Conservation (phyloP, 208 protist genomes). For the Wallacemonas sp. region DNA sequence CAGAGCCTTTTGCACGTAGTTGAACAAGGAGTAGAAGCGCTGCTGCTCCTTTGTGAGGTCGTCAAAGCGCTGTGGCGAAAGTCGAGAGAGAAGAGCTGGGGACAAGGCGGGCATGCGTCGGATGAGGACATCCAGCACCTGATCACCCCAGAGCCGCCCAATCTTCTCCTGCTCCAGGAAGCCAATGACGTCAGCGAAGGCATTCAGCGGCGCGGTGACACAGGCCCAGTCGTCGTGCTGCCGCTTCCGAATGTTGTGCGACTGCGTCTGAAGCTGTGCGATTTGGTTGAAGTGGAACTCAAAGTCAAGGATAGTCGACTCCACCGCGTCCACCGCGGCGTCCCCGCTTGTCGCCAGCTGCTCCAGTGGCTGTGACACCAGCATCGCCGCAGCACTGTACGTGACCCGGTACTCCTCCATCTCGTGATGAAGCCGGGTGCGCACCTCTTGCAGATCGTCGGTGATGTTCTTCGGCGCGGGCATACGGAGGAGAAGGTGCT, state of each 20-base stretch:
- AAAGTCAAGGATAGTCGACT: constrained; percentile 51
- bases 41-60: constrained; percentile 55
- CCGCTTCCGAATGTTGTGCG: constrained; percentile 45
- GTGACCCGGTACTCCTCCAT: constrained; percentile 22
- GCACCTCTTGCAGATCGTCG: constrained; percentile 32
- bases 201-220: constrained; percentile 44
- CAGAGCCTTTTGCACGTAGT: constrained; percentile 62
- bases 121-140: constrained; percentile 57
- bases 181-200: constrained; percentile 26
- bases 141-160: constrained; percentile 49
- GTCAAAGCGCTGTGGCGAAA: constrained; percentile 67
- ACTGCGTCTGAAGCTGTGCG: constrained; percentile 33
- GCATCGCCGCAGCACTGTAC: constrained; percentile 23
- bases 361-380: constrained; percentile 47
- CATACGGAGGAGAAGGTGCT: constrained; percentile 16
- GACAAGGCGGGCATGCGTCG: constrained; percentile 37
- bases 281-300: constrained; percentile 58
- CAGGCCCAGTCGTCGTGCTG: constrained; percentile 54
- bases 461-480: constrained; percentile 7
- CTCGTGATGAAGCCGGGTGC: constrained; percentile 24
- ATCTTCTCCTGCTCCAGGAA: constrained; percentile 70
- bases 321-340: constrained; percentile 42
- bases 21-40: constrained; percentile 67
- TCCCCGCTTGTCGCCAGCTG: constrained; percentile 37
- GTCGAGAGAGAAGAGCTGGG: constrained; percentile 40